Base-by-base conservation (phyloP, 1,284 basidiomycete genomes). In the Trichosporon coremiiforme region DNA sequence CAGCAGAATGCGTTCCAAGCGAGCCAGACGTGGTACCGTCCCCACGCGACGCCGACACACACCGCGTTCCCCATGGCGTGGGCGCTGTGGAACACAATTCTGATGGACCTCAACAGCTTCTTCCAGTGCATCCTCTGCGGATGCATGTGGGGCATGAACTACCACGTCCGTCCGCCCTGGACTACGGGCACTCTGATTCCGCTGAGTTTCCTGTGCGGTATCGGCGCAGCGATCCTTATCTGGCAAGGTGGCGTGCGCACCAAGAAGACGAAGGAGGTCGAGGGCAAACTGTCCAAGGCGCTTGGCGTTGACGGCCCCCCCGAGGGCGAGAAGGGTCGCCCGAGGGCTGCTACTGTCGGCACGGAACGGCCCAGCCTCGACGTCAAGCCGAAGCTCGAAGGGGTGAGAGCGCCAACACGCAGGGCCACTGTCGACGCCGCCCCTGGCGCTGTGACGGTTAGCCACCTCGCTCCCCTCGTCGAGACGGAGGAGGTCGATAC, bases 11-110 rank as follows among this genome's bases (percentile, higher is more conserved):
- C 79, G 72, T 85, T 84, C 73, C 76, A 79, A 4, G 75, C 76
- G 36, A 77, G 75, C 64, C 84, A 92, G 83, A 93, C 91, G 0
- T 95, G 93, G 91, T 95, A 95, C 82, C 86, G 91, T 50, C 89
- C 92, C 6, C 92, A 94, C 80, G 92, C 91, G 50, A 94, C 92
- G 4, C 89, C 90, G 68, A 94, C 93, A 0, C 93, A 95, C 80
- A 85, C 89, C 65, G 92, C 92, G 5, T 94, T 94, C 80, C 90
- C 91, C 6, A 91, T 93, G 78, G 87, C 86, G 87, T 89, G 82
- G 78, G 86, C 75, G 29, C 67, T 84, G 22, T 81, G 79, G 78
- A 84, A 83, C 68, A 82, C 81, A 1, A 75, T 82, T 70, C 77
- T 92, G 69, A 91, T 90, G 81, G 91, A 92, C 76, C 88, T 89